Conservation (phyloP, 495 filamentous ascomycete genomes). For the Poronia punctata region DNA sequence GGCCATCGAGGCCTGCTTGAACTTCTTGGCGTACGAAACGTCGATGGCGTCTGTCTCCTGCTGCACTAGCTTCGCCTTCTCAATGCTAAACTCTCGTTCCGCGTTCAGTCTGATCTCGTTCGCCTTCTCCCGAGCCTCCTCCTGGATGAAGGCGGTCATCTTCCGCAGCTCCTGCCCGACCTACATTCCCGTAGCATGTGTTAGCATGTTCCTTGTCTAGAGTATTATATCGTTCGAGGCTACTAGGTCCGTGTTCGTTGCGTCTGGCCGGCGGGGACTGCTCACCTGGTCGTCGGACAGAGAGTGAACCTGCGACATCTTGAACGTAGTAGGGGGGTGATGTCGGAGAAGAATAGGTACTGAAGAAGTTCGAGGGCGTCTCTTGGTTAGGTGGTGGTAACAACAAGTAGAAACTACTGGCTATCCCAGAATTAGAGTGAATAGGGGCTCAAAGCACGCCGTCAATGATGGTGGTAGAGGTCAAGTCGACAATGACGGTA, state of each 20-base stretch:
- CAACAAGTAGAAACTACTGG: too few species aligned
- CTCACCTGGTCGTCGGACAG: constrained; percentile 94
- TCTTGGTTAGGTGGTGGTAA: too few species aligned
- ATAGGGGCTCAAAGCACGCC: constrained; percentile 1
- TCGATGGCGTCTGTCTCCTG: constrained; percentile 92
- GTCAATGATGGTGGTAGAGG: constrained; percentile 2
- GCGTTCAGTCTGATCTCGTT: constrained; percentile 95
- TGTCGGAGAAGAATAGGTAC: background rate
- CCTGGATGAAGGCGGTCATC: constrained; percentile 99
- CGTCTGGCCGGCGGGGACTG: constrained; percentile 7
- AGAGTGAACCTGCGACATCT: constrained; percentile 87
- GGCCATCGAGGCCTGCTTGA: constrained; percentile 92
- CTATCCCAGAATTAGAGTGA: too few species aligned
- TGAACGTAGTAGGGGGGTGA: constrained; percentile 31
- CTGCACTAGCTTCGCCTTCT: constrained; percentile 96
- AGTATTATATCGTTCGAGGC: background rate
- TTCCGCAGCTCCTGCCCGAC: constrained; percentile 94
- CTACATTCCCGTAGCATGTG: constrained; percentile 38
- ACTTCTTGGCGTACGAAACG: constrained; percentile 87
- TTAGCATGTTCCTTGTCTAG: constrained; percentile 10
- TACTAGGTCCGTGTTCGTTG: background rate
- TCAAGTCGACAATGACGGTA: constrained; percentile 1
- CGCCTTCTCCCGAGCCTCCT: constrained; percentile 95
- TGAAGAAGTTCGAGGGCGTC: background rate
- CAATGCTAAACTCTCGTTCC: constrained; percentile 96